A percentile compares a stretch with the other conserved stretches of the same genome.
Evolutionary conservation across 768 basidiomycete genomes (phyloP).

Genomic region (Stropharia rugosoannulata): DNA sequence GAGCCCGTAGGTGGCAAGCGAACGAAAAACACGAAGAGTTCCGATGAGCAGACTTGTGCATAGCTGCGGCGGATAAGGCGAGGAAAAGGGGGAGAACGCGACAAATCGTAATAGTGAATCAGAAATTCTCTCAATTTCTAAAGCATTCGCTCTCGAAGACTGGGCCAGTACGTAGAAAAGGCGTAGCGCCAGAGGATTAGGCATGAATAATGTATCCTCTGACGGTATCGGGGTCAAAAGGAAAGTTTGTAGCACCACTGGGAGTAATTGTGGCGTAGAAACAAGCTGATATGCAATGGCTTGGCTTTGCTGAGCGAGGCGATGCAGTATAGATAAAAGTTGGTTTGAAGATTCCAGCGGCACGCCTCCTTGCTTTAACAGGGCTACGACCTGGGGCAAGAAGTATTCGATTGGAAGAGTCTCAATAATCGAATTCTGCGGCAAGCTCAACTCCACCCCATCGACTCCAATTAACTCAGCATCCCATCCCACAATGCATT

Average conservation of each 20-base stretch:
- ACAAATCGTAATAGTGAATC: conserved; percentile 76
- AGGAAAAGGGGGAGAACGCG: conserved; percentile 47
- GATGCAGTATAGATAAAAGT: conserved; percentile 56
- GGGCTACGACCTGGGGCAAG: conserved; percentile 49
- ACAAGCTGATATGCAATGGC: conserved; percentile 50
- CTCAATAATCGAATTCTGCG: conserved; percentile 27
- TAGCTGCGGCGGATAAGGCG: conserved; percentile 40
- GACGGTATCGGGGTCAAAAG: conserved; percentile 52
- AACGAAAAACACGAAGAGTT: conserved; percentile 63
- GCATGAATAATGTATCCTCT: conserved; percentile 27
- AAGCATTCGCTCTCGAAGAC: conserved; percentile 71
- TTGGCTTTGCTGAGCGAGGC: conserved; percentile 62
- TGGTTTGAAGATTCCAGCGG: conserved; percentile 51
- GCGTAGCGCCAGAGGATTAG: conserved; percentile 54
- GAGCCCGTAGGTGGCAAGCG: conserved; percentile 77
- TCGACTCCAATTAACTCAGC: conserved; percentile 30
- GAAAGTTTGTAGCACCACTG: conserved; percentile 53
- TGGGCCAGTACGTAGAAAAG: conserved; percentile 55
- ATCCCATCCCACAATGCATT: conserved; percentile 70
- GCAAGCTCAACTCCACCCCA: conserved; percentile 47
- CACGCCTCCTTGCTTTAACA: conserved; percentile 39
- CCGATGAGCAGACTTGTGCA: conserved; percentile 48
- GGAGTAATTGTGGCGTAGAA: conserved; percentile 49
- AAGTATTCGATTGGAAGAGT: conserved; percentile 36
- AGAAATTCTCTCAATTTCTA: conserved; percentile 49